Evolutionary conservation across 257 asterid genomes (phyloP), one percentile per base, ranked within the genome.

Genomic region (Capsicum chinense): DNA sequence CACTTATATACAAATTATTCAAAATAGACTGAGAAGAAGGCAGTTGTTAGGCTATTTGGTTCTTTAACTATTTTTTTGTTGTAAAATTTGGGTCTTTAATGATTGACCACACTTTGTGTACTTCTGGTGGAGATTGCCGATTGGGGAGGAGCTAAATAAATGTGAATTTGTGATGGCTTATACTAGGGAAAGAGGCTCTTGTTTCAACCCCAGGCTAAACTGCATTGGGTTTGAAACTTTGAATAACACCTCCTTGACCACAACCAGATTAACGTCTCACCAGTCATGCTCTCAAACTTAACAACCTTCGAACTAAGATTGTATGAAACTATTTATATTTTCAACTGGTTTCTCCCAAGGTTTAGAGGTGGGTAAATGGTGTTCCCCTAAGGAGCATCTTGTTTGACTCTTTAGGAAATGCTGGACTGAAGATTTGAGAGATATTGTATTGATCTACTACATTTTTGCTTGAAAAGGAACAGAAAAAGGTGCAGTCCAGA

Each of bases 261-360:
- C 59, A 48, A 11, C 59, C 6, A 50, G 80, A 74, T 12, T 48
- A 74, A 19, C 80, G 48, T 50, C 80, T 73, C 59, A 26, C 59
- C 80, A 47, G 3, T 48, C 80, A 48, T 48, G 80, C 80, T 74
- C 57, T 48, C 80, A 7, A 74, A 52, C 58, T 44, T 48, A 74
- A 73, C 80, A 48, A 26, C 60, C 19, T 39, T 48, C 19, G 59
- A 73, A 73, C 58, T 47, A 48, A 48, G 60, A 44, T 48, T 74
- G 48, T 74, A 74, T 71, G 80, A 50, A 74, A 50, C 60, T 19
- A 74, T 4, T 48, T 26, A 50, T 56, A 74, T 74, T 26, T 19
- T 50, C 80, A 74, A 74, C 39, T 21, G 80, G 44, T 48, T 74
- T 74, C 60, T 48, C 80, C 80, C 19, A 5, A 73, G 58, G 80